Base-by-base conservation (phyloP, 768 basidiomycete genomes). In the Suillus spraguei region DNA sequence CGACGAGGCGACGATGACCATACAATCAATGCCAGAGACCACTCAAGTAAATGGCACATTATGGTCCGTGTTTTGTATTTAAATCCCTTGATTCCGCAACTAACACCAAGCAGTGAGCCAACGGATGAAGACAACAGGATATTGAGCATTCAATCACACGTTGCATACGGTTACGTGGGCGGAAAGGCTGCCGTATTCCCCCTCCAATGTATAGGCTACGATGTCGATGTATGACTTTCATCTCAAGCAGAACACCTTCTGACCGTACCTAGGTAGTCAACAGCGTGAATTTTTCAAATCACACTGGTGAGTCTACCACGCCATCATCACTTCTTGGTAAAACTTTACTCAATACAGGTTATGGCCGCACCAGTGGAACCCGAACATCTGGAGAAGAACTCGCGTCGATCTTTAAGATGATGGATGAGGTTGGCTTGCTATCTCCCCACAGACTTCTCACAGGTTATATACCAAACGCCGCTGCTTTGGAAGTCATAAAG, bases 221-320 rank as follows among this genome's bases (percentile, higher is more conserved):
- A 99, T 68, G 96, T 99, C 52, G 97, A 99, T 80, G 94, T 94
- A 74, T 76, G 85, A 77, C 60, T 22, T 54, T 53, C 54, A 39
- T 46, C 36, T 52, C 54, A 38, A 52, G 35, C 10, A 24, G 36
- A 28, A 33, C 35, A 32, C 39, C 33, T 59, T 61, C 69, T 60
- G 59, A 65, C 47, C 3, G 38, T 54, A 9, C 62, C 50, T 72
- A 92, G 91, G 84, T 90, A 61, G 85, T 97, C 24, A 96, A 95
- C 71, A 94, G 94, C 1, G 96, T 98, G 42, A 92, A 97, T 70
- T 98, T 92, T 74, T 93, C 93, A 9, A 99, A 99, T 68, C 97
- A 99, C 73, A 83, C 94, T 7, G 95, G 94, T 92, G 61, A 61
- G 82, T 69, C 5, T 24, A 24, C 41, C 17, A 4, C 33, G 4